Evolutionary conservation across 768 basidiomycete species (phyloP).

Genomic region (Leccinum ochraceum): DNA sequence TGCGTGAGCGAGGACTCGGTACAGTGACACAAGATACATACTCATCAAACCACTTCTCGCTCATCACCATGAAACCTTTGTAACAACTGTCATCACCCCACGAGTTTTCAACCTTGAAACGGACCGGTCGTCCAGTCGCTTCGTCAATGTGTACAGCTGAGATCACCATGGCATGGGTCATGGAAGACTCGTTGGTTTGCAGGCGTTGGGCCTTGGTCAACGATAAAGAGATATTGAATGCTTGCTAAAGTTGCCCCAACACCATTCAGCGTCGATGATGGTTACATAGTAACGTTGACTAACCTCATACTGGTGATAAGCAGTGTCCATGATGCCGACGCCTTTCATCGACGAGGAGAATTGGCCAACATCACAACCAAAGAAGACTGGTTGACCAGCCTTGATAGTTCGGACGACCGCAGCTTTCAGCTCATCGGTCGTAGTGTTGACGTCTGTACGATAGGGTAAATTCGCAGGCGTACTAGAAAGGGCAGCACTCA

Average conservation of each 20-base stretch:
- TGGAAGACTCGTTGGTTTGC: conserved; percentile 77
- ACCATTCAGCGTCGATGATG: conserved; percentile 3
- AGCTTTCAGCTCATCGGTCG: conserved; percentile 77
- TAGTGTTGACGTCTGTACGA: conserved; percentile 81
- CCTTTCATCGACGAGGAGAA: conserved; percentile 58
- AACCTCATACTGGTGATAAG: conserved; percentile 81
- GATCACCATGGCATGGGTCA: conserved; percentile 93
- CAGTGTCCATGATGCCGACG: conserved; percentile 84
- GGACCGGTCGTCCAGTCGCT: conserved; percentile 64
- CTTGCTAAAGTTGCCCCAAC: conserved; percentile 45
- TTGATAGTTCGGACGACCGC: conserved; percentile 85
- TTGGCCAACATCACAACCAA: conserved; percentile 95
- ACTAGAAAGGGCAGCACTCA: conserved; percentile 37
- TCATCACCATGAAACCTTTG: conserved; percentile 93
- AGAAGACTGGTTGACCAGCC: conserved; percentile 89
- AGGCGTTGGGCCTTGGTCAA: conserved; percentile 87
- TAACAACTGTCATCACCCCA: conserved; percentile 82
- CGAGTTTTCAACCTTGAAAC: conserved; percentile 98
- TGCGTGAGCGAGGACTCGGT: conserved; percentile 3
- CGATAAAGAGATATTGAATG: conserved; percentile 79
- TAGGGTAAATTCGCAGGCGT: not conserved
- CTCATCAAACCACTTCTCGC: conserved; percentile 90
- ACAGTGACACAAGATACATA: conserved; percentile 39
- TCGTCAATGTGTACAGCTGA: conserved; percentile 86
- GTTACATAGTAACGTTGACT: not conserved